A percentile compares a stretch with the other conserved stretches of the same genome.
These are phyloP conservation scores for Naganishia antarctica DNA, from an alignment of 768 basidiomycete genomes.

Conservation along the genomic window DNA sequence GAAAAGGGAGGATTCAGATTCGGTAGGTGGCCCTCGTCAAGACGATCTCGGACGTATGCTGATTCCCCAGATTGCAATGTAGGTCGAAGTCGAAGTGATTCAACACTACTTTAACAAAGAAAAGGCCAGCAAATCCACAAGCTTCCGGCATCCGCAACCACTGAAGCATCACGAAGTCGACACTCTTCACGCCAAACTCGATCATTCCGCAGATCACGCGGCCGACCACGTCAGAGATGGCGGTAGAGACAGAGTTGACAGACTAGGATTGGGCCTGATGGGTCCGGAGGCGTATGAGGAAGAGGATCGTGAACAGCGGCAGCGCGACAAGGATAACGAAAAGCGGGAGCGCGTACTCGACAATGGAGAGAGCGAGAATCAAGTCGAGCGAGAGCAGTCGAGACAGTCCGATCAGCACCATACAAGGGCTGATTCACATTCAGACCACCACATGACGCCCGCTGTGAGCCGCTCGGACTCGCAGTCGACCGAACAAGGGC, in stretches of 20 bases:
- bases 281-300: slow-evolving; percentile 6
- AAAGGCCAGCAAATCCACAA: slow-evolving; percentile 30
- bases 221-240: slow-evolving; percentile 33
- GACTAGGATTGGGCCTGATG: slow-evolving; percentile 41
- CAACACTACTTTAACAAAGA: slow-evolving; percentile 51
- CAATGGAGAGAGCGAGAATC: not conserved
- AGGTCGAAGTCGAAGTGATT: slow-evolving; percentile 65
- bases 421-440: not conserved
- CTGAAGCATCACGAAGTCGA: slow-evolving; percentile 37
- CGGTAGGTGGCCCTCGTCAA: slow-evolving; percentile 53
- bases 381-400: not conserved
- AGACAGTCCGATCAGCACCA: not conserved
- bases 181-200: slow-evolving; percentile 33
- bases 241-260: slow-evolving; percentile 36
- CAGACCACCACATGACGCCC: not conserved
- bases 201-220: slow-evolving; percentile 36
- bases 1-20: slow-evolving; percentile 59
- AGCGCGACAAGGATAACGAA: slow-evolving; percentile 25
- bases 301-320: slow-evolving; percentile 18
- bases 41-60: no score
- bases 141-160: slow-evolving; percentile 41
- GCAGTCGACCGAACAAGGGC: not conserved
- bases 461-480: slow-evolving; percentile 2
- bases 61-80: no score
- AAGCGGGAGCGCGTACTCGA: slow-evolving; percentile 16